phyloP scores from a whole-genome alignment of 495 filamentous ascomycete genomes.

The Penicillium verhagenii region DNA sequence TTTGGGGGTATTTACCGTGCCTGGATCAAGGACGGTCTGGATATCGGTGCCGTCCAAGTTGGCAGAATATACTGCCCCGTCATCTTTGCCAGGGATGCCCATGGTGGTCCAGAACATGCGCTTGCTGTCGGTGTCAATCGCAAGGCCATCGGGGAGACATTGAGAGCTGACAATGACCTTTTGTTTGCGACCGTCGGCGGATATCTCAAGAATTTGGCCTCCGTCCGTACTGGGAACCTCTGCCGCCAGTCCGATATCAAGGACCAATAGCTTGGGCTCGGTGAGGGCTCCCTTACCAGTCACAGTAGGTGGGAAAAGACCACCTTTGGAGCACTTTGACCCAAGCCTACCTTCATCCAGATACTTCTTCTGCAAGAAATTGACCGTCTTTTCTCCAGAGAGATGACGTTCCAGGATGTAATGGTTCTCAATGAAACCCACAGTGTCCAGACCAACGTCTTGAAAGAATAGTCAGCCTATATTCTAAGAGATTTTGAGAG shows the following conservation, averaged over 20 bases:
- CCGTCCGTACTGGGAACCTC: constrained; percentile 9
- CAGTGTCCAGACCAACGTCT: constrained; percentile 53
- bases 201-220: constrained; percentile 23
- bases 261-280: constrained; percentile 16
- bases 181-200: constrained; percentile 16
- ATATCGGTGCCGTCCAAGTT: constrained; percentile 39
- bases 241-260: constrained; percentile 31
- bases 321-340: constrained; percentile 23
- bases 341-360: constrained; percentile 38
- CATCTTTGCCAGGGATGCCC: constrained; percentile 39
- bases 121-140: constrained; percentile 26
- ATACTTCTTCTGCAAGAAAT: constrained; percentile 41
- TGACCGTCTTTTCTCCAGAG: constrained; percentile 29
- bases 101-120: constrained; percentile 54
- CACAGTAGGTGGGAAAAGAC: constrained; percentile 22
- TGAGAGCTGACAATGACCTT: constrained; percentile 25
- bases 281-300: not conserved
- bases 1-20: constrained; percentile 51
- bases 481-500: too few relatives aligned
- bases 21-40: constrained; percentile 32
- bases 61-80: constrained; percentile 42
- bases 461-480: too few relatives aligned
- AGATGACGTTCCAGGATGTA: constrained; percentile 48
- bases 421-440: constrained; percentile 42
- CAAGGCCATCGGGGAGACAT: constrained; percentile 47